Conservation (phyloP, 306 rosid species). For the Vachellia pachyceras region DNA sequence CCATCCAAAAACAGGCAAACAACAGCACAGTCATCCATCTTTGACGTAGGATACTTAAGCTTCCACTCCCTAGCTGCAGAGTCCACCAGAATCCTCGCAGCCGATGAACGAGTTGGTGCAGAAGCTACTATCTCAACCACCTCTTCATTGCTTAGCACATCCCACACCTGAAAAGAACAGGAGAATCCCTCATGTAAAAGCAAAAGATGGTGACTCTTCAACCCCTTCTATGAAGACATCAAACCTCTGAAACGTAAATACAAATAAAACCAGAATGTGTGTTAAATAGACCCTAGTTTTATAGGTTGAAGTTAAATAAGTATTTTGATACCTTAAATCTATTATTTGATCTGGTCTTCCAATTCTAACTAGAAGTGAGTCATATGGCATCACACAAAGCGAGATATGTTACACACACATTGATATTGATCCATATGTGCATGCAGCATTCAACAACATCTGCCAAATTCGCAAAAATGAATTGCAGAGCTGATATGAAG, state of each 20-base stretch:
- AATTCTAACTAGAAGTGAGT: neutral
- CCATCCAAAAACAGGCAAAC: constrained; percentile 92
- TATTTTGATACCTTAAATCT: neutral
- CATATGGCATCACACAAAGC: neutral
- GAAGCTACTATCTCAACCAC: constrained; percentile 93
- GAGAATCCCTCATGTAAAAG: constrained; percentile 6
- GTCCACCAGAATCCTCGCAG: constrained; percentile 86
- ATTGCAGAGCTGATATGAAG: neutral
- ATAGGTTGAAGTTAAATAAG: neutral
- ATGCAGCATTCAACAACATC: neutral
- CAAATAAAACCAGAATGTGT: neutral
- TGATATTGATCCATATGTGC: too few relatives aligned
- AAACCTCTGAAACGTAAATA: neutral
- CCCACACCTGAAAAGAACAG: constrained; percentile 78
- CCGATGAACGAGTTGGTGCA: constrained; percentile 74
- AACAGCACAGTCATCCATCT: constrained; percentile 99
- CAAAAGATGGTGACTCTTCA: constrained; percentile 2
- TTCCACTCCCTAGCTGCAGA: constrained; percentile 97
- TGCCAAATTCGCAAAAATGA: neutral
- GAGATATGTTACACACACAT: neutral
- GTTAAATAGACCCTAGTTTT: neutral
- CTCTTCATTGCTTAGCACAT: constrained; percentile 95
- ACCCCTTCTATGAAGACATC: neutral
- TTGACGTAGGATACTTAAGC: constrained; percentile 94
- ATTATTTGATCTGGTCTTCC: neutral